Conservation (phyloP, 2,329 filamentous ascomycete genomes). For the Thelonectria discophora region DNA sequence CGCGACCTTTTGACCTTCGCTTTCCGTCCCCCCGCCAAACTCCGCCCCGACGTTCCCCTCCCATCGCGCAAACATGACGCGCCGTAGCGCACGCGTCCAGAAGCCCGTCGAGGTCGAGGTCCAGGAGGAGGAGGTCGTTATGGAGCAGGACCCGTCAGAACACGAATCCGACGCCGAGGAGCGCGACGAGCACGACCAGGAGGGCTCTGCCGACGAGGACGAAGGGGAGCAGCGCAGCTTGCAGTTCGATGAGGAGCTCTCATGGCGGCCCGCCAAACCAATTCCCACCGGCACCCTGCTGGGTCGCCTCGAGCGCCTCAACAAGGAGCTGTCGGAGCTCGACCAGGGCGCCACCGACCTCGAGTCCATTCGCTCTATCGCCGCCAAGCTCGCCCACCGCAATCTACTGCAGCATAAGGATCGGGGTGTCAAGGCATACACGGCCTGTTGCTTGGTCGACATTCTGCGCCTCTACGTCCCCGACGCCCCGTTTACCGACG, state of each 20-base stretch:
- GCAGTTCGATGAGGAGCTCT: slow-evolving; percentile 84
- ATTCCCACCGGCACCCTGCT: slow-evolving; percentile 86
- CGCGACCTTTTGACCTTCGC: slow-evolving; percentile 9
- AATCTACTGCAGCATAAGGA: slow-evolving; percentile 92
- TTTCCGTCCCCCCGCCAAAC: not conserved
- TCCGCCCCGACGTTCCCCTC: not conserved
- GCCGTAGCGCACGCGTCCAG: slow-evolving; percentile 48
- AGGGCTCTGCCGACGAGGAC: slow-evolving; percentile 36
- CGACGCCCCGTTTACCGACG: slow-evolving; percentile 89
- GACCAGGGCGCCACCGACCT: slow-evolving; percentile 88
- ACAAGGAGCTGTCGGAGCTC: slow-evolving; percentile 82
- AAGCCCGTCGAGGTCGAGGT: slow-evolving; percentile 44
- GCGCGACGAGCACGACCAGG: slow-evolving; percentile 20
- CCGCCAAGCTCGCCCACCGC: slow-evolving; percentile 82
- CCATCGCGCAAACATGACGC: slow-evolving; percentile 47
- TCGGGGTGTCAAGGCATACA: slow-evolving; percentile 88
- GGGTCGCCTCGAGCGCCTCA: slow-evolving; percentile 80
- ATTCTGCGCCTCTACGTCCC: slow-evolving; percentile 92
- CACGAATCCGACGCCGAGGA: slow-evolving; percentile 33
- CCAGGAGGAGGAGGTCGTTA: slow-evolving; percentile 42
- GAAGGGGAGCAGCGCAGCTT: slow-evolving; percentile 57
- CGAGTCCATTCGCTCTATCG: slow-evolving; percentile 83
- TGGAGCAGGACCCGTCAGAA: slow-evolving; percentile 40
- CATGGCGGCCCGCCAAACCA: slow-evolving; percentile 90
- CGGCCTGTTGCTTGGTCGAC: slow-evolving; percentile 89